A percentile compares a stretch with the other conserved stretches of the same genome.
These are phyloP conservation scores for Clonostachys chloroleuca DNA, from an alignment of 2,329 filamentous ascomycete genomes.

Conservation along the genomic window DNA sequence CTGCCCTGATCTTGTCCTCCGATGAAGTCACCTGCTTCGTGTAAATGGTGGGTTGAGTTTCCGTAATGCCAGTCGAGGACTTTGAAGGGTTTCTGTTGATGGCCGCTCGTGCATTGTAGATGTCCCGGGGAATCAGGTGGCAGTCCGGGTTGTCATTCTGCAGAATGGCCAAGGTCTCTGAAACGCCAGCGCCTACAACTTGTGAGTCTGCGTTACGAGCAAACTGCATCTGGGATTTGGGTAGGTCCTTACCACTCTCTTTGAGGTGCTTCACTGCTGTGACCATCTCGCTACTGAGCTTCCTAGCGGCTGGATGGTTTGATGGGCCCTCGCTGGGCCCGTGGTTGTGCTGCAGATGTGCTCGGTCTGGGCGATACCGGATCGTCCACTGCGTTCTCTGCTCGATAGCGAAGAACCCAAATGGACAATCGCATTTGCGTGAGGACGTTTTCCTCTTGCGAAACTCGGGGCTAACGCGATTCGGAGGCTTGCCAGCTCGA, in stretches of 20 bases:
- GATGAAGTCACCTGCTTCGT: conserved; percentile 60
- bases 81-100: conserved; percentile 63
- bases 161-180: conserved; percentile 61
- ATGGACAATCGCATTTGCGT: conserved; percentile 64
- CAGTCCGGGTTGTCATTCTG: conserved; percentile 61
- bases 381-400: conserved; percentile 65
- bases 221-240: neutral
- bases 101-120: conserved; percentile 63
- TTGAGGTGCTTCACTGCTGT: conserved; percentile 63
- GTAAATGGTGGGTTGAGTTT: conserved; percentile 58
- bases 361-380: conserved; percentile 55
- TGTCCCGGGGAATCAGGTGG: conserved; percentile 58
- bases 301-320: conserved; percentile 61
- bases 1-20: conserved; percentile 60
- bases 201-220: conserved; percentile 22
- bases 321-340: conserved; percentile 62
- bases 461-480: conserved; percentile 57
- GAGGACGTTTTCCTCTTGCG: conserved; percentile 64
- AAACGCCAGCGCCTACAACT: conserved; percentile 55
- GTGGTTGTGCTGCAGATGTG: conserved; percentile 59
- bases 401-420: conserved; percentile 67
- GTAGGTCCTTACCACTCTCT: conserved; percentile 52
- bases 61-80: conserved; percentile 53
- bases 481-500: conserved; percentile 58
- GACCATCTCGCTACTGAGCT: conserved; percentile 64